Conservation (phyloP, 352 stramenopile species). For the Pythium insidiosum region DNA sequence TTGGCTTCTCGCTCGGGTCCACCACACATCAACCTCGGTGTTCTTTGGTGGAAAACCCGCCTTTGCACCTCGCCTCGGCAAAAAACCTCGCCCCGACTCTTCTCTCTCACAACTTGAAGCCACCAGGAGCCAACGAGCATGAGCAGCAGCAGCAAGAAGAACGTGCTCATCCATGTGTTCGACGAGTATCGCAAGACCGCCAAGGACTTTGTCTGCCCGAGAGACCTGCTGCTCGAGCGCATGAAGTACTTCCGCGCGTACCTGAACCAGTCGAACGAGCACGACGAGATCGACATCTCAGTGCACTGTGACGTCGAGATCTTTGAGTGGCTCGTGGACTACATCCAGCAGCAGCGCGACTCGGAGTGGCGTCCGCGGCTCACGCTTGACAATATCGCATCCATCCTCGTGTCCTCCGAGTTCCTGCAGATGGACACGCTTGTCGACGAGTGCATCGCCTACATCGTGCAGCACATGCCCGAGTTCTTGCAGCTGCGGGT, state of each 20-base stretch:
- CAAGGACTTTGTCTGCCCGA: conserved; percentile 81
- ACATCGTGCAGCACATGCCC: conserved; percentile 61
- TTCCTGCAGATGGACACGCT: conserved; percentile 89
- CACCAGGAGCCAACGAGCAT: too few relatives aligned
- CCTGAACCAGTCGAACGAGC: conserved; percentile 61
- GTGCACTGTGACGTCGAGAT: conserved; percentile 91
- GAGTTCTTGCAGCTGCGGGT: conserved; percentile 83
- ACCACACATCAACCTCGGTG: neutral
- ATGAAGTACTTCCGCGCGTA: conserved; percentile 91
- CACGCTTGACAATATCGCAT: conserved; percentile 65
- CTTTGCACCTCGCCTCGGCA: conserved; percentile 11
- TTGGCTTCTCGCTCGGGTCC: neutral
- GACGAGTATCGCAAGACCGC: conserved; percentile 82
- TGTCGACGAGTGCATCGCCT: conserved; percentile 76
- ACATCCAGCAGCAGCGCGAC: conserved; percentile 69
- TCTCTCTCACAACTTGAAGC: too few relatives aligned
- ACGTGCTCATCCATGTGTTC: conserved; percentile 86
- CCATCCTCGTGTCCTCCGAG: conserved; percentile 88
- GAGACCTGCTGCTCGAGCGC: conserved; percentile 71
- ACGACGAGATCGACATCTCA: conserved; percentile 90
- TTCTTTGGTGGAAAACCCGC: conserved; percentile 23
- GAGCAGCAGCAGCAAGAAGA: conserved; percentile 15
- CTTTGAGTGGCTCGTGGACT: conserved; percentile 88
- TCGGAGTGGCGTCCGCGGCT: conserved; percentile 36
- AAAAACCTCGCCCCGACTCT: neutral